Base-by-base conservation (phyloP, 2,329 filamentous ascomycete species). In the Coniochaeta prunicola region DNA sequence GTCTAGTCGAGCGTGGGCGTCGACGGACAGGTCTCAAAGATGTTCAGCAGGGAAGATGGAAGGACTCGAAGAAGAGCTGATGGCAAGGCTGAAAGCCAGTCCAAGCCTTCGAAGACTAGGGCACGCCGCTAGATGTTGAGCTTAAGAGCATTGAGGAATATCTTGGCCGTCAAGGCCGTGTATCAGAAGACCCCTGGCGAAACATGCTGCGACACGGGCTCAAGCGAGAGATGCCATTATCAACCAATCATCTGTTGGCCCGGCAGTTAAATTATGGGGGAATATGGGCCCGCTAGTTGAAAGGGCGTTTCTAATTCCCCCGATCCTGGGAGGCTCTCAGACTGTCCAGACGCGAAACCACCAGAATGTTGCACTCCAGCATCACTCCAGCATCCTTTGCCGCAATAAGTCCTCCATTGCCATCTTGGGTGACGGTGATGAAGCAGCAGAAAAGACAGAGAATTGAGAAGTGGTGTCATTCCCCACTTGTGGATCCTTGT, bases 151-250 rank as follows among this genome's bases (percentile, higher is more conserved):
- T 38, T 38, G 36, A n/a, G 33, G 17, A 57, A 26, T 64, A 67
- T 68, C 68, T 69, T 64, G 60, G 62, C 58, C 66, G 65, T 30
- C n/a, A n/a, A n/a, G n/a, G n/a, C n/a, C n/a, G n/a, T 71, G 69
- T 73, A 66, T 64, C 64, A 70, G 69, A 69, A 65, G 59, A 63
- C 69, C 70, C 71, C 68, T 68, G 71, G 67, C 71, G 72, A 74
- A 74, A 74, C 72, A 65, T 3, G 59, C 69, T 73, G 71, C 66
- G 68, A 73, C 71, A 57, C 59, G 60, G 58, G 58, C 60, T 59
- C 59, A 56, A 60, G 57, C 53, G 56, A 61, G 26, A 24, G 6
- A 45, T 9, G n/a, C 17, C 4, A 26, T 33, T 33, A n/a, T 31
- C 8, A 15, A n/a, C 48, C 48, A 53, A 53, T 31, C 26, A 33